phyloP scores from a whole-genome alignment of 1,284 basidiomycete species.

The Wolfiporia cocos region DNA sequence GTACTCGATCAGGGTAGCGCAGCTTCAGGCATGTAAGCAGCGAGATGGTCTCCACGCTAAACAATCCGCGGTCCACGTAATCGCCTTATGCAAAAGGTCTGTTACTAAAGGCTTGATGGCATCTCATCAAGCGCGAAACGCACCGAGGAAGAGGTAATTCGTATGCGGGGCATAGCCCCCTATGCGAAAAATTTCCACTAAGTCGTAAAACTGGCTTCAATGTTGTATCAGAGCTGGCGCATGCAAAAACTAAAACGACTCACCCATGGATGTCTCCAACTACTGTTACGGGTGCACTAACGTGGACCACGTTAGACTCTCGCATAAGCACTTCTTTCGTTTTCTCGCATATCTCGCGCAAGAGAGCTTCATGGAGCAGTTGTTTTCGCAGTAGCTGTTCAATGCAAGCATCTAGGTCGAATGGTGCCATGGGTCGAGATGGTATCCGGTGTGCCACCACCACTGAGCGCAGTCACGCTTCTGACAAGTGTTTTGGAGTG shows the following conservation, averaged over 20 bases:
- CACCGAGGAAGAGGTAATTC: conserved; percentile 96
- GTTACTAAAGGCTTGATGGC: too few species aligned
- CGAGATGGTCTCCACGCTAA: conserved; percentile 98
- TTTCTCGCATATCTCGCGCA: conserved; percentile 97
- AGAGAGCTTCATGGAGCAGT: conserved; percentile 84
- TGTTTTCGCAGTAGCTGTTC: conserved; percentile 87
- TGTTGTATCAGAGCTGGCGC: conserved; percentile 17
- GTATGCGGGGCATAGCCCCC: conserved; percentile 95
- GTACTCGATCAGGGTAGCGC: conserved; percentile 94
- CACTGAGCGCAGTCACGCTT: too few species aligned
- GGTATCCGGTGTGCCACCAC: too few species aligned
- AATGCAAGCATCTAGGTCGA: conserved; percentile 95
- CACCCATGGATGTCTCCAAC: conserved; percentile 99
- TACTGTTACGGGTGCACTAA: conserved; percentile 97
- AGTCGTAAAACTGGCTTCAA: conserved; percentile 95
- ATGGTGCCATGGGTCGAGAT: conserved; percentile 65
- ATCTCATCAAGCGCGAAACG: conserved; percentile 20
- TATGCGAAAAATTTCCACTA: conserved; percentile 98
- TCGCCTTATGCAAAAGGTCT: conserved; percentile 71
- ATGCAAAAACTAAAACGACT: conserved; percentile 29
- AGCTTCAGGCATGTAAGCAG: conserved; percentile 95
- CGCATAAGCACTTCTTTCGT: conserved; percentile 98
- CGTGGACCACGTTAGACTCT: conserved; percentile 98
- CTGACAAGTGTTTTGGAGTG: too few species aligned
- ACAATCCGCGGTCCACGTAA: conserved; percentile 96